phyloP scores from a whole-genome alignment of 2,329 filamentous ascomycete genomes.

The Ceratocystis harringtonii region DNA sequence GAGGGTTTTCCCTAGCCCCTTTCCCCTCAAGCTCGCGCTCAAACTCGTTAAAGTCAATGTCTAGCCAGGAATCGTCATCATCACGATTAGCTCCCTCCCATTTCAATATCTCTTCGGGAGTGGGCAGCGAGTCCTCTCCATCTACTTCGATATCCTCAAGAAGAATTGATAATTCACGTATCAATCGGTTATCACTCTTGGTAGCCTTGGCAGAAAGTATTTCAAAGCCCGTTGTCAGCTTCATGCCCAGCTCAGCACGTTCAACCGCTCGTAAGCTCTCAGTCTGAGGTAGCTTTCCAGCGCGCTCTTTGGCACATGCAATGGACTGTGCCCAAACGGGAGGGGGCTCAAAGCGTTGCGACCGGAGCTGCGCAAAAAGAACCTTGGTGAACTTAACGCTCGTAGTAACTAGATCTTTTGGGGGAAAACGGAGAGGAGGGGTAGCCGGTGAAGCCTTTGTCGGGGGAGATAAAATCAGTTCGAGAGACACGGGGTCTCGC shows the following conservation, averaged over 20 bases:
- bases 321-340: slow-evolving; percentile 30
- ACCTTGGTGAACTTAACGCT: slow-evolving; percentile 76
- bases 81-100: slow-evolving; percentile 52
- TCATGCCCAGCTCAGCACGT: slow-evolving; percentile 65
- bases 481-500: slow-evolving; percentile 63
- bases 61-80: slow-evolving; percentile 80
- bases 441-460: slow-evolving; percentile 24
- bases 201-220: slow-evolving; percentile 59
- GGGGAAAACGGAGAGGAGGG: slow-evolving; percentile 48
- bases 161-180: slow-evolving; percentile 61
- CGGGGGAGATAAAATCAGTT: slow-evolving; percentile 42
- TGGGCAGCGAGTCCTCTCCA: slow-evolving; percentile 51
- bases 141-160: slow-evolving; percentile 62
- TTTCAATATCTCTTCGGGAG: slow-evolving; percentile 50
- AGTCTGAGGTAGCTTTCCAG: slow-evolving; percentile 19
- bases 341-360: slow-evolving; percentile 63
- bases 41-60: slow-evolving; percentile 82
- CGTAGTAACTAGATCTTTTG: slow-evolving; percentile 62
- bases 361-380: slow-evolving; percentile 77
- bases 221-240: slow-evolving; percentile 78
- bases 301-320: slow-evolving; percentile 12
- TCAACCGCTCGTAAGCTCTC: slow-evolving; percentile 20
- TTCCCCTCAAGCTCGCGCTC: slow-evolving; percentile 57
- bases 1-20: slow-evolving; percentile 18
- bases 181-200: slow-evolving; percentile 50